Conservation (phyloP, 1,139 yeast genomes). For the Zygosaccharomyces pseudobailii region DNA sequence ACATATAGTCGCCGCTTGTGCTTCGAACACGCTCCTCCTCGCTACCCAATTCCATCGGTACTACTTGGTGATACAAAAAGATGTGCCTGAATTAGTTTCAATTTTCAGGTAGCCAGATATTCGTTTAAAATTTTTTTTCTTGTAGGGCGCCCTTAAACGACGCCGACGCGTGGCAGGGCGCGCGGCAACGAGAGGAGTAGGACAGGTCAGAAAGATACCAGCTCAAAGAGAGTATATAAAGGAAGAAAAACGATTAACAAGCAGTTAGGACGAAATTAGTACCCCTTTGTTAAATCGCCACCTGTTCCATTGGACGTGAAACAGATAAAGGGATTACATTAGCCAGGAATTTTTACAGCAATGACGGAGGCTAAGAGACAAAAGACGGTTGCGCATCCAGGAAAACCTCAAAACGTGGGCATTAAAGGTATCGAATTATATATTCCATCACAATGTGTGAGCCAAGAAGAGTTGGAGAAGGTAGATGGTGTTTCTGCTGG, state of each 20-base stretch:
- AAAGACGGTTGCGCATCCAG: slow-evolving; percentile 24
- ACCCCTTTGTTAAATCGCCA: neutral
- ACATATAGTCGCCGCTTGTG: no score
- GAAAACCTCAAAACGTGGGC: slow-evolving; percentile 74
- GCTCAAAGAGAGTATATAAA: neutral
- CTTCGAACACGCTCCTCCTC: no score
- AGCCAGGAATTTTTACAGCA: neutral
- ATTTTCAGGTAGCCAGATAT: neutral
- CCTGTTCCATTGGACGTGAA: neutral
- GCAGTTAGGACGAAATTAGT: neutral
- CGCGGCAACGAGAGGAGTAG: neutral
- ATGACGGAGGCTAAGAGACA: slow-evolving; percentile 35
- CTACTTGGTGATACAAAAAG: neutral
- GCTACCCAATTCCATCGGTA: neutral
- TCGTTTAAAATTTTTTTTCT: neutral
- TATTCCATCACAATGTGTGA: slow-evolving; percentile 78
- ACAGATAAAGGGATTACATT: neutral
- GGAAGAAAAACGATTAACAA: neutral
- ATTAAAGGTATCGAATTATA: slow-evolving; percentile 93
- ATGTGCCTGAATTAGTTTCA: neutral
- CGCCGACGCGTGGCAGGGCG: slow-evolving; percentile 3
- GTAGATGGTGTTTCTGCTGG: slow-evolving; percentile 87
- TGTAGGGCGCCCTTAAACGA: neutral
- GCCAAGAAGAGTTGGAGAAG: slow-evolving; percentile 82
- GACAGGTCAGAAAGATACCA: neutral